Evolutionary conservation across 768 basidiomycete genomes (phyloP).

Genomic region (Tylopilus plumbeoviolaceoides): DNA sequence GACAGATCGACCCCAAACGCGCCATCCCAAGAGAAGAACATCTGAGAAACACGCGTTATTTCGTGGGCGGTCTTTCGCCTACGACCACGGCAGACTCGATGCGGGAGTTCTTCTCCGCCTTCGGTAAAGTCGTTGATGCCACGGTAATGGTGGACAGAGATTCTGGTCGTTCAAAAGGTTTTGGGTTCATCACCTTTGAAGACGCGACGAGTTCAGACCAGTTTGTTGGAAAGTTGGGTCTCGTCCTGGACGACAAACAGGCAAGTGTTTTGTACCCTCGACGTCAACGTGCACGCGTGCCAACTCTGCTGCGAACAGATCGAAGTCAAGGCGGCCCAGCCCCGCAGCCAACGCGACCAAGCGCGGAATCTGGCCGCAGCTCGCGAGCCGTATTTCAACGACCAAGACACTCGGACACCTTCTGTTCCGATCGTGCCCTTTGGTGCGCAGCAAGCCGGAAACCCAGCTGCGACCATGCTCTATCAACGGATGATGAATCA

Average conservation of each 20-base stretch:
- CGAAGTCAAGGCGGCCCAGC: conserved; percentile 80
- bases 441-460: conserved; percentile 33
- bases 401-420: conserved; percentile 35
- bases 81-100: conserved; percentile 67
- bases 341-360: conserved; percentile 60
- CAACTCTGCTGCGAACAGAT: conserved; percentile 43
- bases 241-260: conserved; percentile 74
- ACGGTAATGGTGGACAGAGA: conserved; percentile 86
- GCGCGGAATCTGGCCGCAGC: conserved; percentile 31
- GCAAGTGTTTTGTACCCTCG: conserved; percentile 35
- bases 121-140: conserved; percentile 78
- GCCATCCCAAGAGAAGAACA: conserved; percentile 85
- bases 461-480: conserved; percentile 31
- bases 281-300: background rate
- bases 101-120: conserved; percentile 64
- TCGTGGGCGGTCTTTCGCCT: conserved; percentile 73
- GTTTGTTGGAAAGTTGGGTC: conserved; percentile 61
- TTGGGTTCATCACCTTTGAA: conserved; percentile 82
- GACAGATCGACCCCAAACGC: conserved; percentile 82
- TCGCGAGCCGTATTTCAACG: conserved; percentile 32
- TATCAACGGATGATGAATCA: conserved; percentile 36
- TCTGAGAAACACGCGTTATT: conserved; percentile 69
- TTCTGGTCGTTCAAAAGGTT: conserved; percentile 71
- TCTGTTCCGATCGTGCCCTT: conserved; percentile 31
- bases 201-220: conserved; percentile 59